Conservation (phyloP, 2,329 filamentous ascomycete species). For the Xylariaceae sp. region DNA sequence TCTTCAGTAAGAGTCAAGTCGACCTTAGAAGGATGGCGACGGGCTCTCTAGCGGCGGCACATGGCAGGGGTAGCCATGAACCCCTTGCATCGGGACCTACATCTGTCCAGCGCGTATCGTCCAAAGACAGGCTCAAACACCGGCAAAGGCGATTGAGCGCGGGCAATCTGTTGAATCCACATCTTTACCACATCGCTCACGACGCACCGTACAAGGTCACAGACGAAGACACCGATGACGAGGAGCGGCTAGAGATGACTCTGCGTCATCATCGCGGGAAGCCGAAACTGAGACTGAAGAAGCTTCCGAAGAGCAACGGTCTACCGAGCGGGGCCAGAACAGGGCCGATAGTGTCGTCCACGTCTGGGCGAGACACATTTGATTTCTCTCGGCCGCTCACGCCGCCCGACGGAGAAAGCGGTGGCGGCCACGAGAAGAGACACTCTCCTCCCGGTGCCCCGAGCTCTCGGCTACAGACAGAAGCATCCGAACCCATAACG, state of each 20-base stretch:
- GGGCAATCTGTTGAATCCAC: constrained; percentile 40
- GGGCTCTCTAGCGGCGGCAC: constrained; percentile 26
- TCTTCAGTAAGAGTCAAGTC: constrained; percentile 63
- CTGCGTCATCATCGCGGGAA: constrained; percentile 29
- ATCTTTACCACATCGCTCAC: constrained; percentile 33
- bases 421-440: not conserved
- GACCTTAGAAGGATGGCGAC: constrained; percentile 49
- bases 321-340: constrained; percentile 28
- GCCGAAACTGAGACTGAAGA: constrained; percentile 40
- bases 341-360: constrained; percentile 23
- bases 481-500: not conserved
- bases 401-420: not conserved
- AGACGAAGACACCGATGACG: constrained; percentile 42
- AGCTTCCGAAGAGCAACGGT: constrained; percentile 37
- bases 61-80: constrained; percentile 19
- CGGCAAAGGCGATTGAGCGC: constrained; percentile 48
- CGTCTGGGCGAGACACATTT: constrained; percentile 30
- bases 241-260: constrained; percentile 41
- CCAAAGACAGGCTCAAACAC: constrained; percentile 30
- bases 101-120: constrained; percentile 14
- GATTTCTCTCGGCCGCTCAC: constrained; percentile 37
- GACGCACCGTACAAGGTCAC: constrained; percentile 39
- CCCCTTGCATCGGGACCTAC: constrained; percentile 13
- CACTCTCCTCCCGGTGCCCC: not conserved
- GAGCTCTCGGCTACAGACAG: no score